Base-by-base conservation (phyloP, 2,329 filamentous ascomycete genomes). In the Trichoderma asperellum region DNA sequence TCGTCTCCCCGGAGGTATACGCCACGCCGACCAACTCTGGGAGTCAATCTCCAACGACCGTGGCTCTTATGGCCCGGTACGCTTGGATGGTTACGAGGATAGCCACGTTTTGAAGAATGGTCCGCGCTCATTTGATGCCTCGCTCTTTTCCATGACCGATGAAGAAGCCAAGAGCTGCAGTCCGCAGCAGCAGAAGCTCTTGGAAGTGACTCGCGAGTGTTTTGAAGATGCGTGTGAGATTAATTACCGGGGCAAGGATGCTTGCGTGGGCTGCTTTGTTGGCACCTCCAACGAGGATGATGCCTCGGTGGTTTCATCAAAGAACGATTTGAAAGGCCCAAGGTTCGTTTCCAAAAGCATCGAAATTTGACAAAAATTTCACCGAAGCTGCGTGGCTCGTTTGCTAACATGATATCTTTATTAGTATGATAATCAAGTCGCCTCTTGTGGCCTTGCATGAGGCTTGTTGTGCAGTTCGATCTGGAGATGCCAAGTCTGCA, bases 1-100 rank as follows among this genome's bases (percentile, higher is more conserved):
- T 65, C 74, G 78, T 21, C 74, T 79, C 14, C 78, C 78, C 1
- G 77, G 77, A n/a, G 73, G 74, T 2, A 71, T 80, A 16, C 57
- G 65, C 1, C 72, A 73, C 55, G 68, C 73, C 0, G 57, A 72
- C 5, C 72, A 72, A 12, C 76, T 76, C 49, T 80, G 77, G 78
- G 74, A 76, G 43, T 71, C 79, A 10, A 71, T 80, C 1, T 5
- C 72, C 55, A 75, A 76, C 47, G 72, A 73, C 12, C 66, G 69
- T 10, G 73, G 74, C 63, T 74, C 70, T 16, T 73, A 70, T 2
- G 72, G 71, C 16, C 59, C 65, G 14, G 73, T 76, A 2, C 77
- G 74, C 5, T 55, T 70, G 57, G 53, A 40, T 16, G 66, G 66
- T 2, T 1, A 5, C 11, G 56, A 70, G 59, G 69, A 71, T 52